These are phyloP conservation scores for Mycosphaerella sp. DNA, from an alignment of 2,329 filamentous ascomycete species.

Conservation along the genomic window DNA sequence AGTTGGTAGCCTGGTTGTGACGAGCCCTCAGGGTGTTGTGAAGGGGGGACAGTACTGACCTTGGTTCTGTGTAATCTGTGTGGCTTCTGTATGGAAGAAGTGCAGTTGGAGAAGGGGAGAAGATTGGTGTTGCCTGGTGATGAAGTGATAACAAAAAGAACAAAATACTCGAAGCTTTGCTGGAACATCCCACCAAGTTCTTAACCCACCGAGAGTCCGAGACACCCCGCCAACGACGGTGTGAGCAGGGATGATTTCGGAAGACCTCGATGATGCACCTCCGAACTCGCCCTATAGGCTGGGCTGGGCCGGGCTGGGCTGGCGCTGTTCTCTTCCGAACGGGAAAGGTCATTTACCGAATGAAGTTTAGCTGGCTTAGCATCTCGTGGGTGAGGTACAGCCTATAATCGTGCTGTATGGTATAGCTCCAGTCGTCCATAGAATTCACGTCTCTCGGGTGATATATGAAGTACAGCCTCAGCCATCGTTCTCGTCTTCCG, in stretches of 20 bases:
- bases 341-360: constrained; percentile 1
- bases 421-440: no score
- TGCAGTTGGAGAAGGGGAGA: not conserved
- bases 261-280: not conserved
- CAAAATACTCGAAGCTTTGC: not conserved
- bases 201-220: not conserved
- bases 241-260: not conserved
- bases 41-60: not conserved
- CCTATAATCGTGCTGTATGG: no score
- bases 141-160: not conserved
- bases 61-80: not conserved
- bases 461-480: not conserved
- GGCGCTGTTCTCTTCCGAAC: not conserved
- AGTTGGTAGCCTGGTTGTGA: not conserved
- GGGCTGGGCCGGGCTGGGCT: no score
- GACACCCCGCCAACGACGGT: no score
- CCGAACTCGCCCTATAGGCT: not conserved
- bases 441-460: not conserved
- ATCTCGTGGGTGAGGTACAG: not conserved
- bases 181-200: not conserved
- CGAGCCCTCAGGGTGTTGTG: not conserved
- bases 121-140: not conserved
- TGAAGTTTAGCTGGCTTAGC: not conserved
- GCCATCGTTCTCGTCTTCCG: not conserved
- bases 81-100: not conserved